These are phyloP conservation scores for Botryotinia globosa DNA, from an alignment of 2,329 filamentous ascomycete genomes.

Conservation along the genomic window DNA sequence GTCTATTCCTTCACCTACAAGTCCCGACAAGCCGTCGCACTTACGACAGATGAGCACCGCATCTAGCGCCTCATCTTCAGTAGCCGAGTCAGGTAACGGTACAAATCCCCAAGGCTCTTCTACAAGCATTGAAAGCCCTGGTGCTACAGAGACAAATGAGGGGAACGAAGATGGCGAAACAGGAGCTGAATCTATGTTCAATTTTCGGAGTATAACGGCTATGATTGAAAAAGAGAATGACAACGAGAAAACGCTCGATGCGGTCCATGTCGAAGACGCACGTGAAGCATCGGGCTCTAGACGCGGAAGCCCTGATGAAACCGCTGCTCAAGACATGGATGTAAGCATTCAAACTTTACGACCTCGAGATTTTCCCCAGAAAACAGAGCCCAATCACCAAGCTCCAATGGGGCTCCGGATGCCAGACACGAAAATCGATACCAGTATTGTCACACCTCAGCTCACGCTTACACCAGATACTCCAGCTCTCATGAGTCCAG, in stretches of 20 bases:
- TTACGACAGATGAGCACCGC: conserved; percentile 82
- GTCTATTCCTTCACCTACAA: conserved; percentile 45
- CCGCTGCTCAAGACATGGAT: conserved; percentile 24
- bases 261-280: conserved; percentile 34
- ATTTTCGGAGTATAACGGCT: conserved; percentile 82
- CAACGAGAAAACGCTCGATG: conserved; percentile 31
- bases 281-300: conserved; percentile 25
- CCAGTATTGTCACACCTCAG: conserved; percentile 30
- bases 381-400: neutral
- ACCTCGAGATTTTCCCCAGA: conserved; percentile 16
- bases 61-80: conserved; percentile 78
- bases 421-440: conserved; percentile 22
- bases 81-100: conserved; percentile 58
- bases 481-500: conserved; percentile 24
- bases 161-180: conserved; percentile 48
- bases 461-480: conserved; percentile 36
- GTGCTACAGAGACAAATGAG: conserved; percentile 53
- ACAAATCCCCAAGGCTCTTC: conserved; percentile 40
- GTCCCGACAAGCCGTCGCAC: conserved; percentile 63
- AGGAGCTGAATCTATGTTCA: conserved; percentile 77
- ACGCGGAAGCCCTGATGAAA: conserved; percentile 19
- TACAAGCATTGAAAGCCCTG: conserved; percentile 50
- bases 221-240: conserved; percentile 69
- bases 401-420: neutral
- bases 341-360: conserved; percentile 35